Evolutionary conservation across 2,329 filamentous ascomycete species (phyloP).

Genomic region (Colletotrichum chlorophyti): DNA sequence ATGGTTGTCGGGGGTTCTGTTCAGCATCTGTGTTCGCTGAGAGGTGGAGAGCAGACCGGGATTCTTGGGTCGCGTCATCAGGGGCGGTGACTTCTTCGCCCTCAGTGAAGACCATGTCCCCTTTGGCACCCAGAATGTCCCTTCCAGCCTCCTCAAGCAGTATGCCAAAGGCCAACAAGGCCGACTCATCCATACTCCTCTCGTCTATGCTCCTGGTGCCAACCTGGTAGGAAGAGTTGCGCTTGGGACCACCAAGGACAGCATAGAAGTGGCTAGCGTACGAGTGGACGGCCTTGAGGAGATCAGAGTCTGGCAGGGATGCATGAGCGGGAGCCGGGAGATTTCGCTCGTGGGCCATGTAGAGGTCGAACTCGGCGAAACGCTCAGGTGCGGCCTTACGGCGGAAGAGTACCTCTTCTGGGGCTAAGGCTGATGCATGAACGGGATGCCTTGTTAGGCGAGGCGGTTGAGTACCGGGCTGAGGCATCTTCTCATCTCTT

Average conservation of each 20-base stretch:
- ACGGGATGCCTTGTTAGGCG: slow-evolving; percentile 33
- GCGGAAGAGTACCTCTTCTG: slow-evolving; percentile 76
- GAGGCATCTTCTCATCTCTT: not conserved
- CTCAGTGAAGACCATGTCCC: slow-evolving; percentile 77
- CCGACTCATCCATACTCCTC: slow-evolving; percentile 78
- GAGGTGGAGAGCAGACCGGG: not conserved
- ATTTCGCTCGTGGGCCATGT: slow-evolving; percentile 68
- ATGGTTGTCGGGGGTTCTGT: too few relatives aligned
- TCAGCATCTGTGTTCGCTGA: not conserved
- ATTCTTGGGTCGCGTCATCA: not conserved
- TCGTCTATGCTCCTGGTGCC: slow-evolving; percentile 49
- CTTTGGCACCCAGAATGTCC: slow-evolving; percentile 66
- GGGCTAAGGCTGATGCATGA: slow-evolving; percentile 55
- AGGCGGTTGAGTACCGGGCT: slow-evolving; percentile 7
- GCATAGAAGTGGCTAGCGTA: slow-evolving; percentile 74
- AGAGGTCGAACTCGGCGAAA: slow-evolving; percentile 75
- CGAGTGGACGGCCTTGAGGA: slow-evolving; percentile 72
- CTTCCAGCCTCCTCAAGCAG: slow-evolving; percentile 74
- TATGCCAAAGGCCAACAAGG: slow-evolving; percentile 76
- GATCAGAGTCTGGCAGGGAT: slow-evolving; percentile 70
- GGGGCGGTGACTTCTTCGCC: slow-evolving; percentile 41
- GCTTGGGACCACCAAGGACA: slow-evolving; percentile 37
- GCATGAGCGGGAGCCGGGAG: slow-evolving; percentile 52
- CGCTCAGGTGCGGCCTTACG: slow-evolving; percentile 68
- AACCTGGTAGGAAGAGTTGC: slow-evolving; percentile 20